These are phyloP conservation scores for Penicillium glabrum DNA, from an alignment of 2,329 filamentous ascomycete genomes.

Conservation along the genomic window DNA sequence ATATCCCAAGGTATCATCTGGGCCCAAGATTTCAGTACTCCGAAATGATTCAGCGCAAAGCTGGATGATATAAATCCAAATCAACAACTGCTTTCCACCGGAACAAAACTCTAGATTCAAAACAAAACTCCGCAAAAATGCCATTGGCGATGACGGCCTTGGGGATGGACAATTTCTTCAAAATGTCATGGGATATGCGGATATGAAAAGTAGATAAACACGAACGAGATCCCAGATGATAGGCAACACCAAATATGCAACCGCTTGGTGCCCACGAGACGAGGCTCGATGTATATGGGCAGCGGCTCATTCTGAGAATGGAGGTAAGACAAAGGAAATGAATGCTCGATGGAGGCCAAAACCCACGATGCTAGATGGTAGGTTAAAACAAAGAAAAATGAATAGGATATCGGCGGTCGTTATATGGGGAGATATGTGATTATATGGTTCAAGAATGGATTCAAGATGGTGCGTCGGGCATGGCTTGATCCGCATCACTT, in stretches of 20 bases:
- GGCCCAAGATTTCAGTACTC: slow-evolving; percentile 6
- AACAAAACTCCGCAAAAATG: not conserved
- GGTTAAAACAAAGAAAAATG: not conserved
- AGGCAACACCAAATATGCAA: slow-evolving; percentile 25
- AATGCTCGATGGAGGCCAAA: slow-evolving; percentile 6
- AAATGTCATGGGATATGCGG: not conserved
- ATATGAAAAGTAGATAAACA: not conserved
- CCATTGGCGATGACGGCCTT: not conserved
- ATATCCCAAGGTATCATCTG: too few species aligned
- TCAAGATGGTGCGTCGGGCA: slow-evolving; percentile 33
- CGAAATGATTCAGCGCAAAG: slow-evolving; percentile 14
- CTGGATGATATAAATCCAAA: slow-evolving; percentile 1
- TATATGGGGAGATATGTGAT: slow-evolving; percentile 17
- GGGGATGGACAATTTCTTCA: not conserved
- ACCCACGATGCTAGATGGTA: slow-evolving; percentile 7
- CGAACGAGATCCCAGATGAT: not conserved
- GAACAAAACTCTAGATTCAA: not conserved
- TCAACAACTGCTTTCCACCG: slow-evolving; percentile 1
- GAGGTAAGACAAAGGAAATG: slow-evolving; percentile 5
- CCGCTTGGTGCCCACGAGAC: slow-evolving; percentile 13
- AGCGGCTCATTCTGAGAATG: slow-evolving; percentile 16
- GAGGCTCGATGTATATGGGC: slow-evolving; percentile 2
- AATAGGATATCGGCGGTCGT: slow-evolving; percentile 19
- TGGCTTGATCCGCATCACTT: slow-evolving; percentile 33
- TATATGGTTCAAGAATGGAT: slow-evolving; percentile 14